Percentiles rank a stretch among this genome's conserved stretches.
Evolutionary conservation across 2,329 filamentous ascomycete genomes (phyloP).

Genomic region (Falciphora oryzae): DNA sequence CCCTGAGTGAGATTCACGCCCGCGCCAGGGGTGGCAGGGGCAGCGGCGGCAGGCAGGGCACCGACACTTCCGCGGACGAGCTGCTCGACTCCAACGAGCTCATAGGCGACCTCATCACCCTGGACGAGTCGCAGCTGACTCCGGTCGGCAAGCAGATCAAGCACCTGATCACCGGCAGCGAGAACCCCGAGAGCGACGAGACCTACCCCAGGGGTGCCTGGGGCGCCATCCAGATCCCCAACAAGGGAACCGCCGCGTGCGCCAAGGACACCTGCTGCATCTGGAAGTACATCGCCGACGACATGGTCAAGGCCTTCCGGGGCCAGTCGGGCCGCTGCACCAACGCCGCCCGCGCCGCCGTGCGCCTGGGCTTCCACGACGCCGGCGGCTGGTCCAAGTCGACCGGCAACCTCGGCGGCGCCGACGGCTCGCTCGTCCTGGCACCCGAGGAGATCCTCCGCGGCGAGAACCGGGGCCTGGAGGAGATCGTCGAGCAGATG

Average conservation of each 20-base stretch:
- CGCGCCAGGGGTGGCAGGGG: not conserved
- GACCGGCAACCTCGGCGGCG: constrained; percentile 26
- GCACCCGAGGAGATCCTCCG: constrained; percentile 31
- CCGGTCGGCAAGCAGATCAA: constrained; percentile 31
- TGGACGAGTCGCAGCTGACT: constrained; percentile 26
- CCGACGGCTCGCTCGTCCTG: constrained; percentile 39
- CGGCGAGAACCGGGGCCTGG: constrained; percentile 40
- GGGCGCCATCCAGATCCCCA: not conserved
- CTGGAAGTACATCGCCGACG: constrained; percentile 33
- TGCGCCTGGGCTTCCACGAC: constrained; percentile 42
- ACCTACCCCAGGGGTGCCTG: constrained; percentile 11
- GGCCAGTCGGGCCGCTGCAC: constrained; percentile 29
- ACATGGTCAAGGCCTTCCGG: constrained; percentile 30
- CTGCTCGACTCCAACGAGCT: constrained; percentile 10
- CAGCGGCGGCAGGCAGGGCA: not conserved
- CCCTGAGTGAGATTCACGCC: not conserved
- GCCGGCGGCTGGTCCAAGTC: constrained; percentile 34
- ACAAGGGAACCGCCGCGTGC: constrained; percentile 20
- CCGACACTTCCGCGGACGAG: not conserved
- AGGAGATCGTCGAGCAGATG: constrained; percentile 32
- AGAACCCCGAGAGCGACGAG: constrained; percentile 19
- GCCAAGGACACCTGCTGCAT: constrained; percentile 26
- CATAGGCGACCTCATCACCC: constrained; percentile 33
- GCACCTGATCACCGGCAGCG: constrained; percentile 26
- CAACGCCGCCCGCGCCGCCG: constrained; percentile 34